Percentiles rank a stretch among this genome's conserved stretches.
Evolutionary conservation across 2,329 filamentous ascomycete species (phyloP).

Genomic region (Seiridium cupressi): DNA sequence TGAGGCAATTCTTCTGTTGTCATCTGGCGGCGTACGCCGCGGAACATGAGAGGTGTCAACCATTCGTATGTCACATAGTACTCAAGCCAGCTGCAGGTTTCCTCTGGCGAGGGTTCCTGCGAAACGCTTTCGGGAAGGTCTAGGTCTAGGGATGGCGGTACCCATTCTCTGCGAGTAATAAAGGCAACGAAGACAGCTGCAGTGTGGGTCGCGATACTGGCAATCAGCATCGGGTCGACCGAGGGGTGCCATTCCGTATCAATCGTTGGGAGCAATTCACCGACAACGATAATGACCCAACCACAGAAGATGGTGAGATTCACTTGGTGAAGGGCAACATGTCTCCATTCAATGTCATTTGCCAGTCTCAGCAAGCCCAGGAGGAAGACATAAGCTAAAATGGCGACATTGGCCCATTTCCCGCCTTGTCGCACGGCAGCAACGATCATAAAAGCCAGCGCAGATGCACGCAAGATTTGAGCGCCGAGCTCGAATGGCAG

Average conservation of each 20-base stretch:
- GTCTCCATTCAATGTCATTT: constrained; percentile 42
- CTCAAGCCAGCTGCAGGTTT: constrained; percentile 52
- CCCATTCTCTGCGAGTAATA: constrained; percentile 49
- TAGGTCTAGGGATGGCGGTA: constrained; percentile 38
- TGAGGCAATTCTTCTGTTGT: constrained; percentile 46
- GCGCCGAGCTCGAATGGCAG: constrained; percentile 41
- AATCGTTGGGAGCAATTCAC: constrained; percentile 42
- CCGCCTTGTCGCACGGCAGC: constrained; percentile 31
- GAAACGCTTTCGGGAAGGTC: constrained; percentile 35
- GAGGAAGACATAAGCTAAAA: constrained; percentile 38
- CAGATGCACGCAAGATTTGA: constrained; percentile 36
- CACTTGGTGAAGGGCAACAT: constrained; percentile 45
- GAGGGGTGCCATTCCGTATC: constrained; percentile 31
- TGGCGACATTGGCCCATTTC: constrained; percentile 34
- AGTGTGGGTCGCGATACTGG: constrained; percentile 33
- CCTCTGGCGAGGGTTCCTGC: constrained; percentile 45
- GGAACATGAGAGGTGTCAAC: constrained; percentile 48
- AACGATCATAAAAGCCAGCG: constrained; percentile 37
- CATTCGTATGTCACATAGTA: constrained; percentile 52
- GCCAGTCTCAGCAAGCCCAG: constrained; percentile 42
- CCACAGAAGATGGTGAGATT: constrained; percentile 41
- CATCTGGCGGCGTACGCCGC: constrained; percentile 41
- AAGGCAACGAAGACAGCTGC: constrained; percentile 38
- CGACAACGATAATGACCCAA: constrained; percentile 33
- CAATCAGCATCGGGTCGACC: constrained; percentile 28